Evolutionary conservation across 352 stramenopile species (phyloP), one percentile per base, ranked within the genome.

Genomic region (Pseudoperonospora humuli): DNA sequence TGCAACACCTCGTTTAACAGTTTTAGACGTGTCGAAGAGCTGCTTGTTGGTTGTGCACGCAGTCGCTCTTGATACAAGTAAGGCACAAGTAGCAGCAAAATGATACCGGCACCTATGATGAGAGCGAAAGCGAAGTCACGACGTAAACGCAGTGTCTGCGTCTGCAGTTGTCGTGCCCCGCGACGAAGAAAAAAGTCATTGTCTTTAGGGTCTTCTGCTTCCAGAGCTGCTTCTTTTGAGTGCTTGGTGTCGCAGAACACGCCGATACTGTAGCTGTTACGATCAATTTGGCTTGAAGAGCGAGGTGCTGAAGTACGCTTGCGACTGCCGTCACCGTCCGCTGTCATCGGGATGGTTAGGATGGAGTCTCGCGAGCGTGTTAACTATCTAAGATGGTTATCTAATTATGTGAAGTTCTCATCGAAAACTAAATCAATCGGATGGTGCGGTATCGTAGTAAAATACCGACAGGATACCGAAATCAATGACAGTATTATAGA

Each of bases 211-310:
- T 51, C 31, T 11, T 49, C 39, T 20, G 28, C 27, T 7, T n/a
- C 3, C 14, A 18, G 7, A 21, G 17, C 28, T 9, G 43, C 31
- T 28, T 54, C 40, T 4, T 48, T 27, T 7, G 14, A 28, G 26
- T 40, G 36, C 32, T 53, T 61, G 32, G 49, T 47, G 28, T 60
- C 53, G 21, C 57, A 63, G 33, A 62, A 53, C 5, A 56, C 21
- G 32, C 48, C 28, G 5, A 54, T 64, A 19, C 58, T 48, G 40
- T 64, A 67, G 39, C 21, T 27, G 21, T 21, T 39, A 29, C 21
- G 19, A 18, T 21, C 34, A 49, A 3, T 38, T 10, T 37, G 25
- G 23, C 20, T 35, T 7, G 39, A 23, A 25, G 50, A 34, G 7
- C 45, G 45, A 23, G 44, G 31, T 7, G 42, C 33, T 13, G 54